phyloP scores from a whole-genome alignment of 2,329 filamentous ascomycete genomes.

The Xylaria sp. region DNA sequence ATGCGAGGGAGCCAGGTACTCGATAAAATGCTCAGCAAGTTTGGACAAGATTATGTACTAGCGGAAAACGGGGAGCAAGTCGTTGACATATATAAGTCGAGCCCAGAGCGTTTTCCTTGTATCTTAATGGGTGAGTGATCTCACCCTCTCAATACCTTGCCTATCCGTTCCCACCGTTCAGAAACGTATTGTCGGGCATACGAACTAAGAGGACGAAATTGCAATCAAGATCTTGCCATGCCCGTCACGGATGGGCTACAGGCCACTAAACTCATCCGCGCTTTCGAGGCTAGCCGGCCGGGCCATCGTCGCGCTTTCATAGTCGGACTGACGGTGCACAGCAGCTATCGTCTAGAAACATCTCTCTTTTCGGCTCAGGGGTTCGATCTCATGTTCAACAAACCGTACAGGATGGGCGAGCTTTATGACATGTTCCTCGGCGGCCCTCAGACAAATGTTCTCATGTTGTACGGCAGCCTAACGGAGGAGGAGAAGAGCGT shows the following conservation, averaged over 20 bases:
- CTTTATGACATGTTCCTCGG: conserved; percentile 22
- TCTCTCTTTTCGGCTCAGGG: neutral
- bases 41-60: conserved; percentile 20
- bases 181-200: neutral
- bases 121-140: conserved; percentile 25
- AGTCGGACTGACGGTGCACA: conserved; percentile 6
- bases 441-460: conserved; percentile 18
- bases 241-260: conserved; percentile 9
- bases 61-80: conserved; percentile 10
- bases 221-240: conserved; percentile 22
- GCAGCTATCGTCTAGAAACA: neutral
- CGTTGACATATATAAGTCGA: conserved; percentile 20
- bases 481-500: conserved; percentile 26
- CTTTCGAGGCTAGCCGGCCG: conserved; percentile 15
- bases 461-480: conserved; percentile 10
- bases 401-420: neutral
- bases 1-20: conserved; percentile 5
- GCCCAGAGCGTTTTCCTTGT: conserved; percentile 17
- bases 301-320: conserved; percentile 19
- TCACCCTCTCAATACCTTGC: neutral
- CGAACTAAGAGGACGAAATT: neutral
- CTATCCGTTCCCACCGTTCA: neutral
- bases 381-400: conserved; percentile 7
- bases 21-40: conserved; percentile 5
- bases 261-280: conserved; percentile 13